Percentiles rank a stretch among this genome's conserved stretches.
Evolutionary conservation across 306 rosid species (phyloP).

Genomic region (Ziziphus jujuba): DNA sequence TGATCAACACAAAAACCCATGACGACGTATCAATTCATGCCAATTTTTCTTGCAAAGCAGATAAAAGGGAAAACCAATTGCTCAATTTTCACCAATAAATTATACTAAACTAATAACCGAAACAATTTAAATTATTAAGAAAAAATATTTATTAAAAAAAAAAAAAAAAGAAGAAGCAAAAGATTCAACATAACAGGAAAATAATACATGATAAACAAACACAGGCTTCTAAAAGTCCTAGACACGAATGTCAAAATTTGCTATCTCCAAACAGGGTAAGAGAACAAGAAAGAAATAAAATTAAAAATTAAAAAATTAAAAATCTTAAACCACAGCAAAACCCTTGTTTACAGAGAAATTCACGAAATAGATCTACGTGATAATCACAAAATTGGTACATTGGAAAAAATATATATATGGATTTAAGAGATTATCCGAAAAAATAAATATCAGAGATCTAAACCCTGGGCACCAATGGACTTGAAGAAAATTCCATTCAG

Average conservation of each 20-base stretch:
- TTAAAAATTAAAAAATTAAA: no score
- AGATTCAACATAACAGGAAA: background rate
- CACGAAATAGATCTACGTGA: slow-evolving; percentile 16
- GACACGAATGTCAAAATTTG: background rate
- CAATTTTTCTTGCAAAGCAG: background rate
- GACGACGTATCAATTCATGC: background rate
- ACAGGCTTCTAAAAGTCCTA: slow-evolving; percentile 14
- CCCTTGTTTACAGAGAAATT: slow-evolving; percentile 25
- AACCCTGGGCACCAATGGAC: slow-evolving; percentile 34
- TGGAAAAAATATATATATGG: background rate
- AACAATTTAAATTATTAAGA: background rate
- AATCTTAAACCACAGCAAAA: slow-evolving; percentile 44
- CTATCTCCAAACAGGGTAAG: slow-evolving; percentile 10
- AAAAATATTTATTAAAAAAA: background rate
- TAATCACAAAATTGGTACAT: slow-evolving; percentile 16
- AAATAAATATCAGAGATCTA: slow-evolving; percentile 25
- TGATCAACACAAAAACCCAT: background rate
- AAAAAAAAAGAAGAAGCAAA: background rate
- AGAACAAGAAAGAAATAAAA: background rate
- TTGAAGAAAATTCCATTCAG: slow-evolving; percentile 26
- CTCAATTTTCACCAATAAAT: slow-evolving; percentile 1
- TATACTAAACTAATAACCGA: background rate
- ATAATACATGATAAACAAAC: slow-evolving; percentile 1
- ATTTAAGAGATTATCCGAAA: background rate
- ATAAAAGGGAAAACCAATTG: background rate